phyloP scores from a whole-genome alignment of 768 basidiomycete species.

The Lepiota subincarnata region DNA sequence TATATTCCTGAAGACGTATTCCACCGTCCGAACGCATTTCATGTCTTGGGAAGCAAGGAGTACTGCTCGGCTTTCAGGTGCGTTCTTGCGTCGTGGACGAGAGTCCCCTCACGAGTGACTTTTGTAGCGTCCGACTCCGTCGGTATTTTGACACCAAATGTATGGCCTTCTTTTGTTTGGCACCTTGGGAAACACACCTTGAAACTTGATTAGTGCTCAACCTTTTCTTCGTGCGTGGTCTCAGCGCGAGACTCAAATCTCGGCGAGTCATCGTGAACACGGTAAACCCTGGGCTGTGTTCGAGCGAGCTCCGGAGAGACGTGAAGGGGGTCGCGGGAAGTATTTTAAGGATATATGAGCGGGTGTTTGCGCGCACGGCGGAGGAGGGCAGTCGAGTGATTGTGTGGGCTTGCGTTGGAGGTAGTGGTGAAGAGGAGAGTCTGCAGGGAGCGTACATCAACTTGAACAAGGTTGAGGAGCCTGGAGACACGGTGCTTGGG shows the following conservation, averaged over 20 bases:
- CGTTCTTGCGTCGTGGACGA: too few relatives aligned
- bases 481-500: slow-evolving; percentile 30
- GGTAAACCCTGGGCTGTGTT: slow-evolving; percentile 40
- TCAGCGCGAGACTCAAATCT: slow-evolving; percentile 25
- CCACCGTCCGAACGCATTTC: slow-evolving; percentile 24
- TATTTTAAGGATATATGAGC: slow-evolving; percentile 23
- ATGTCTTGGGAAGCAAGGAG: slow-evolving; percentile 26
- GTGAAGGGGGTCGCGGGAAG: slow-evolving; percentile 16
- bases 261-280: slow-evolving; percentile 29
- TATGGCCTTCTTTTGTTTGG: slow-evolving; percentile 15
- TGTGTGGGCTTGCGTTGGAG: slow-evolving; percentile 31
- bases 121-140: neutral
- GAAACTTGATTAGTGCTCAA: slow-evolving; percentile 30
- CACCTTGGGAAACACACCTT: neutral
- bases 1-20: slow-evolving; percentile 21
- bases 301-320: slow-evolving; percentile 29
- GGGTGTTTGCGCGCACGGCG: slow-evolving; percentile 28
- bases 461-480: slow-evolving; percentile 18
- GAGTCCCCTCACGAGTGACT: too few relatives aligned
- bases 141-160: slow-evolving; percentile 32
- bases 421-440: slow-evolving; percentile 18
- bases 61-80: slow-evolving; percentile 23
- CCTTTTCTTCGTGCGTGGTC: slow-evolving; percentile 33
- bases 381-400: slow-evolving; percentile 33
- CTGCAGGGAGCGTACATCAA: slow-evolving; percentile 23